A percentile compares a stretch with the other conserved stretches of the same genome.
Conservation (phyloP, 176 grass and related monocot species). For the Cymbopogon citratus region DNA sequence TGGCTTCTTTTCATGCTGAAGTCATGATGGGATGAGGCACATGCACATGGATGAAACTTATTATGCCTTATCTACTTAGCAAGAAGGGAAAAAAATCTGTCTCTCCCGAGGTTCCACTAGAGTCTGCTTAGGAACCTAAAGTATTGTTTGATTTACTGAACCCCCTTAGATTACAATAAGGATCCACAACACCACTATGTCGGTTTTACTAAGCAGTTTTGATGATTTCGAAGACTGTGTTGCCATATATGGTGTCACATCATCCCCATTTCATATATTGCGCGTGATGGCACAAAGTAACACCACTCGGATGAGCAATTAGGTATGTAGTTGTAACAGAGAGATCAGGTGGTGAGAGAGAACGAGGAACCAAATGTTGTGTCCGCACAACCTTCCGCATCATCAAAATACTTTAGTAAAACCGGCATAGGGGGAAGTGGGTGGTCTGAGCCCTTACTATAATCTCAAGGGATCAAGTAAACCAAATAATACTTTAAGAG, state of each 20-base stretch:
- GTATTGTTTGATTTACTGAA: neutral
- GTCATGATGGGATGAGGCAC: constrained; percentile 9
- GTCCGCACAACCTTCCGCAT: neutral
- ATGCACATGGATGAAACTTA: neutral
- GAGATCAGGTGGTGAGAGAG: neutral
- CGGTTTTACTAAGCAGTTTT: neutral
- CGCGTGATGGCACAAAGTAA: neutral
- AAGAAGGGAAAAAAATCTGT: neutral
- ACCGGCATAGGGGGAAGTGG: neutral
- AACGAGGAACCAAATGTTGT: neutral
- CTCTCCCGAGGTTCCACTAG: neutral
- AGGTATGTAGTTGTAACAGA: neutral
- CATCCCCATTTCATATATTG: neutral
- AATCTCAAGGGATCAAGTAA: neutral
- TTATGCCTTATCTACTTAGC: neutral
- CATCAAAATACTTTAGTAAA: neutral
- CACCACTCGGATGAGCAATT: neutral
- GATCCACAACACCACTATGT: neutral
- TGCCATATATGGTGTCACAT: neutral
- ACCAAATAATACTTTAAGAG: neutral
- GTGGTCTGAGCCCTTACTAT: neutral
- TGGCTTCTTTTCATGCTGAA: neutral
- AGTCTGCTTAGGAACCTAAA: neutral
- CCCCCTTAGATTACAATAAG: neutral
- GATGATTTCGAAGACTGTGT: neutral